A percentile compares a stretch with the other conserved stretches of the same genome.
Evolutionary conservation across 495 filamentous ascomycete genomes (phyloP).

Genomic region (Opeltia flavorubescens): DNA sequence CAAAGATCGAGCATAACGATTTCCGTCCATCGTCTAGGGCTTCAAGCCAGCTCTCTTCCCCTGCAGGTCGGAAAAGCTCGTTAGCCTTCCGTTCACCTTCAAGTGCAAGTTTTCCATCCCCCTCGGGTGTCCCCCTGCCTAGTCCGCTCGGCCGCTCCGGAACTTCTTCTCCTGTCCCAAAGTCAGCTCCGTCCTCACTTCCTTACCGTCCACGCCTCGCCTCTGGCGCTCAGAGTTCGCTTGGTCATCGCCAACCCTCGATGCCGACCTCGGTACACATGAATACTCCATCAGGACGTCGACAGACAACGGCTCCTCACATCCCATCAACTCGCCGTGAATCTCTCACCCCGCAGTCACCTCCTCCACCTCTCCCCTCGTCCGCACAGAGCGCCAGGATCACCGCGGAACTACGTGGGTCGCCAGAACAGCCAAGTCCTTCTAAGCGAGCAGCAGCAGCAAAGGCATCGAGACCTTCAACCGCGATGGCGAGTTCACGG

Average conservation of each 20-base stretch:
- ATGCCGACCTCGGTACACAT: conserved; percentile 22
- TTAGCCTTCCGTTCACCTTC: conserved; percentile 23
- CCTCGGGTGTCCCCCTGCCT: conserved; percentile 19
- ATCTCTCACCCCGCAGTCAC: conserved; percentile 1
- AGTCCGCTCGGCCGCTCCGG: conserved; percentile 29
- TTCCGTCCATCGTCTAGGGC: conserved; percentile 60
- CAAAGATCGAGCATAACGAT: conserved; percentile 53
- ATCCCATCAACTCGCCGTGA: conserved; percentile 2
- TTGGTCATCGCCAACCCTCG: conserved; percentile 9
- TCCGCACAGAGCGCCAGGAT: conserved; percentile 3
- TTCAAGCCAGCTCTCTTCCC: conserved; percentile 44
- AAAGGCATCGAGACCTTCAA: conserved; percentile 28
- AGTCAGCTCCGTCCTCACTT: conserved; percentile 19
- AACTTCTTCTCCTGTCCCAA: conserved; percentile 24
- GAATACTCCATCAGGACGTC: conserved; percentile 23
- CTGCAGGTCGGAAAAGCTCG: conserved; percentile 41
- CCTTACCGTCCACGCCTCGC: conserved; percentile 27
- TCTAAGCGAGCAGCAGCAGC: conserved; percentile 24
- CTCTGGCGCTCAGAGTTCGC: conserved; percentile 24
- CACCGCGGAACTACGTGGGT: conserved; percentile 11
- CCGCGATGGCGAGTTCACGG: conserved; percentile 30
- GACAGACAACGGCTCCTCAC: neutral
- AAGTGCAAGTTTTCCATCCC: conserved; percentile 20
- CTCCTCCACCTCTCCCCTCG: conserved; percentile 2
- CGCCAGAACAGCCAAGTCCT: conserved; percentile 15